Conservation (phyloP, 75 land plant species). For the Gnetum montanum region DNA sequence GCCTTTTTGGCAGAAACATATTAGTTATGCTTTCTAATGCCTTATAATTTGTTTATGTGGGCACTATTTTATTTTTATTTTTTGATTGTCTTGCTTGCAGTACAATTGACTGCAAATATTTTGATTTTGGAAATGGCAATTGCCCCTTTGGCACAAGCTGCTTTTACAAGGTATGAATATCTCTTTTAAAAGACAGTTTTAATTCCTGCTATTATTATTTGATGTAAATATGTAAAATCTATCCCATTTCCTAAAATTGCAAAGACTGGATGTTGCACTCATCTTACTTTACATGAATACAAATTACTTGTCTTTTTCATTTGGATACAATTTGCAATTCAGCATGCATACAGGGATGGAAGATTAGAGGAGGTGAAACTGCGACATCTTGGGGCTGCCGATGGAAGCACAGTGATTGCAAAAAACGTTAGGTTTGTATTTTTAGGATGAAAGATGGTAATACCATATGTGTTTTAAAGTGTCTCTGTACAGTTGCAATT, state of each 20-base stretch:
- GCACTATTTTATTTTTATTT: neutral
- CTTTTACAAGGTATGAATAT: slow-evolving; percentile 73
- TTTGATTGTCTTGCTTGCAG: slow-evolving; percentile 38
- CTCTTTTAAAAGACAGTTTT: neutral
- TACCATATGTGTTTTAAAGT: neutral
- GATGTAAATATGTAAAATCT: neutral
- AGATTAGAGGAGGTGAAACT: slow-evolving; percentile 66
- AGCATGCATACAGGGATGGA: slow-evolving; percentile 97
- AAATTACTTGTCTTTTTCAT: neutral
- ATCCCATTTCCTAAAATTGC: neutral
- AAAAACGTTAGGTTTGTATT: slow-evolving; percentile 68
- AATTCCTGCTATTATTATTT: neutral
- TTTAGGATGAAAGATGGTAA: neutral
- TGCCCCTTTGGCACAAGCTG: slow-evolving; percentile 98
- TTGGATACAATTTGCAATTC: slow-evolving; percentile 7
- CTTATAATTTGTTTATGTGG: neutral
- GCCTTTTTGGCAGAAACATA: neutral
- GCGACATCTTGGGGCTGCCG: slow-evolving; percentile 90
- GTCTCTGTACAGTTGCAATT: neutral
- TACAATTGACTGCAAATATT: slow-evolving; percentile 84
- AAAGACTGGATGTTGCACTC: neutral
- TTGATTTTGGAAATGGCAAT: slow-evolving; percentile 82
- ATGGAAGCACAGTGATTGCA: slow-evolving; percentile 87
- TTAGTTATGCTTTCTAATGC: neutral
- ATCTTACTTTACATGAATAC: neutral